Evolutionary conservation across 306 rosid genomes (phyloP).

Genomic region (Aeschynomene evenia): DNA sequence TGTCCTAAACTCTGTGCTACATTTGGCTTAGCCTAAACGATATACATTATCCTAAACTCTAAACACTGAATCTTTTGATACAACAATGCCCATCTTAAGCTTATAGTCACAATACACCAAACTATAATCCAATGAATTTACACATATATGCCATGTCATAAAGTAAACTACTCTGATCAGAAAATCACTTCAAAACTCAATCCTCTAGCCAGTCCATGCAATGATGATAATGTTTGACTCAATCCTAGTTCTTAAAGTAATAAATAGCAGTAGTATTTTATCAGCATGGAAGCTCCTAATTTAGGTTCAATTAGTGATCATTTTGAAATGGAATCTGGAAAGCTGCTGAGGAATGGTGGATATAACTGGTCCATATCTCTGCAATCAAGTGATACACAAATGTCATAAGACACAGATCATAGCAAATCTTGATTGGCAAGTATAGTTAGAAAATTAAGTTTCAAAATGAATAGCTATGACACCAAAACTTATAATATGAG

Average conservation of each 20-base stretch:
- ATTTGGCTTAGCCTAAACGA: background rate
- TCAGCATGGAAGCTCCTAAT: slow-evolving; percentile 12
- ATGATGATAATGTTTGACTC: slow-evolving; percentile 6
- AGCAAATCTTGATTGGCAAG: slow-evolving; percentile 1
- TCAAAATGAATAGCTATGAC: background rate
- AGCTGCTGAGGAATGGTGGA: slow-evolving; percentile 98
- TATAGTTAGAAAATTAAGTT: background rate
- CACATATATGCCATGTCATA: slow-evolving; percentile 26
- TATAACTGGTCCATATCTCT: slow-evolving; percentile 98
- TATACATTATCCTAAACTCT: too few species aligned
- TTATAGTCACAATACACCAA: slow-evolving; percentile 17
- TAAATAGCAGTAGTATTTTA: slow-evolving; percentile 2
- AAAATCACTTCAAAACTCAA: slow-evolving; percentile 8
- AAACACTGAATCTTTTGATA: too few species aligned
- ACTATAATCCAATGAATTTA: slow-evolving; percentile 22
- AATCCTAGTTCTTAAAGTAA: slow-evolving; percentile 23
- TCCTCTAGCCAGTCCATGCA: slow-evolving; percentile 21
- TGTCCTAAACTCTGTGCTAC: too few species aligned
- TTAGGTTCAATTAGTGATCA: slow-evolving; percentile 68
- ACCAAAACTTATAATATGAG: background rate
- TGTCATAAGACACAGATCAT: slow-evolving; percentile 15
- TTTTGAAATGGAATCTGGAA: slow-evolving; percentile 96
- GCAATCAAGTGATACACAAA: slow-evolving; percentile 34
- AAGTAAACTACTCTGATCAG: slow-evolving; percentile 2
- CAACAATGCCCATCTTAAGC: slow-evolving; percentile 17